Evolutionary conservation across 2,329 filamentous ascomycete species (phyloP).

Genomic region (Aspergillus sp.): DNA sequence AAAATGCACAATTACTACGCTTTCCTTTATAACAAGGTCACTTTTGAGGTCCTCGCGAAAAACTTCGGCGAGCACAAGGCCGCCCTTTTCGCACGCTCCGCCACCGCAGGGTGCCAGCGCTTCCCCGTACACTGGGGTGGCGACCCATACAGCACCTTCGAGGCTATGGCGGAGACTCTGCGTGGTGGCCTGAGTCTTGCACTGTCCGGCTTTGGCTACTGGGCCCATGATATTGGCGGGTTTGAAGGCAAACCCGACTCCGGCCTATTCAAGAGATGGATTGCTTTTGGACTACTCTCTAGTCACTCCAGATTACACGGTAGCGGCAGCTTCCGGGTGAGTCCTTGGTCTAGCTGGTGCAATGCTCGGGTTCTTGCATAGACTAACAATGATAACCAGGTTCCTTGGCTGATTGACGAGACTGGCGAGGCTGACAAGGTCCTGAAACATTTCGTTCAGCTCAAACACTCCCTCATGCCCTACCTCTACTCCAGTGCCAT

Average conservation of each 20-base stretch:
- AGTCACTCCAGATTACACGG: constrained; percentile 9
- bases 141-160: constrained; percentile 8
- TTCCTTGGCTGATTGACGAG: constrained; percentile 9
- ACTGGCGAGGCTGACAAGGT: constrained; percentile 5
- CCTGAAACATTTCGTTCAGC: constrained; percentile 5
- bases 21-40: constrained; percentile 10
- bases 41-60: constrained; percentile 2
- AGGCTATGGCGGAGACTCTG: constrained; percentile 8
- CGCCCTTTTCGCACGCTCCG: constrained; percentile 9
- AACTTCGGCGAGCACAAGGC: constrained; percentile 7
- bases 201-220: constrained; percentile 10
- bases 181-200: constrained; percentile 8
- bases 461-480: constrained; percentile 10
- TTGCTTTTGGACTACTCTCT: constrained; percentile 9
- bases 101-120: constrained; percentile 7
- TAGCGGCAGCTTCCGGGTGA: constrained; percentile 6
- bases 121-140: constrained; percentile 11
- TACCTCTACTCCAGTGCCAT: constrained; percentile 8
- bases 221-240: constrained; percentile 10
- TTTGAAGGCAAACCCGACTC: constrained; percentile 9
- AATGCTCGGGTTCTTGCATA: neutral
- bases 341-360: neutral
- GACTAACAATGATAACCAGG: neutral
- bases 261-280: constrained; percentile 7
- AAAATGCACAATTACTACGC: constrained; percentile 13